Base-by-base conservation (phyloP, 2,329 filamentous ascomycete genomes). In the Fusarium sp. region DNA sequence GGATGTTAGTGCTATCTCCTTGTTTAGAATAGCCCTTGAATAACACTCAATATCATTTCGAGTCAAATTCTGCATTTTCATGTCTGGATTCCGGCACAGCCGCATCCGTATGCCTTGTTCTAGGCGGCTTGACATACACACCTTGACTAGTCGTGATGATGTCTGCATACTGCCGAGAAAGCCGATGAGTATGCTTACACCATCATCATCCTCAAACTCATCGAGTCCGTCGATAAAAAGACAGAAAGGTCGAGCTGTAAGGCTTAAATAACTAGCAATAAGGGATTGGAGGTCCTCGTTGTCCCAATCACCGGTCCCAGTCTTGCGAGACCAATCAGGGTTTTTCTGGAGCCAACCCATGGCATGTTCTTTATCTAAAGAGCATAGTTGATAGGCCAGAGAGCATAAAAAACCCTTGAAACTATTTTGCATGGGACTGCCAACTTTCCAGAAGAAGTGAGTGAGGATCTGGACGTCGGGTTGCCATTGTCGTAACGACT, bases 81-180 rank as follows among this genome's bases (percentile, higher is more conserved):
- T 0, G n/a, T 35, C 5, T 0, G 29, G 15, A 0, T 18, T 0
- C 0, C 2, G n/a, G 5, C 1, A 0, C 3, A 35, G 0, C 0
- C n/a, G 31, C 1, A 0, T 7, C 10, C 12, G 31, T 4, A 50
- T 35, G 0, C 7, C 29, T 10, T 1, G 0, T 4, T 35, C 46
- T 10, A 29, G n/a, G 0, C 46, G 46, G 4, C 46, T 50, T 33
- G 29, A 25, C 29, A 33, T 14, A 1, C 46, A 50, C 0, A 50
- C 2, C 1, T 49, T 49, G 4, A 49, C 0, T 0, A 33, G 4
- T 0, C 0, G 3, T 33, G 46, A 1, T 1, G 46, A 0, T 6
- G 0, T 0, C 2, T 22, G 29, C 4, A 50, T 3, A 35, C 2
- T 14, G 0, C 35, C 3, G 2, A 50, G 29, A 0, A 50, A 35